Percentiles rank a stretch among this genome's conserved stretches.
These are phyloP conservation scores for Syzygium aromaticum DNA, from an alignment of 345 rosid species.

Conservation along the genomic window DNA sequence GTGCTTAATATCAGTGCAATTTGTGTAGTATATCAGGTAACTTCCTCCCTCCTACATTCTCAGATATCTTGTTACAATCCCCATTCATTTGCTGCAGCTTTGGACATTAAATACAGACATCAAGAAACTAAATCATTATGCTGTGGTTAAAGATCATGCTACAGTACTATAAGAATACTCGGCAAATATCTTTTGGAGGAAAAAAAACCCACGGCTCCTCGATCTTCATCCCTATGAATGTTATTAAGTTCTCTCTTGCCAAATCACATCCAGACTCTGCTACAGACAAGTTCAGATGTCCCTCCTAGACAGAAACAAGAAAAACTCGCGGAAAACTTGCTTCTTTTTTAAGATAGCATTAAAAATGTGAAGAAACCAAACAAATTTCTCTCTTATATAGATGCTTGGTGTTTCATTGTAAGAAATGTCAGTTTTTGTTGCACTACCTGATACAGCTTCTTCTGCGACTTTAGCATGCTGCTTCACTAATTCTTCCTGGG, in stretches of 20 bases:
- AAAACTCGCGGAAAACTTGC: neutral
- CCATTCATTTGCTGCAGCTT: neutral
- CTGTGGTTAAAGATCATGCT: neutral
- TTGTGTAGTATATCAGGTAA: neutral
- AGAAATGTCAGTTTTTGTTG: neutral
- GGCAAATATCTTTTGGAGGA: neutral
- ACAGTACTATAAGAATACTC: neutral
- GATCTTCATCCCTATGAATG: neutral
- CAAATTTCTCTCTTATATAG: neutral
- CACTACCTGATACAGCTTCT: slow-evolving; percentile 85
- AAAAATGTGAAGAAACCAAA: neutral
- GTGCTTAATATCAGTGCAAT: neutral
- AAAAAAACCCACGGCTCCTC: neutral
- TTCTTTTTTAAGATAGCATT: neutral
- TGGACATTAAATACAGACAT: neutral
- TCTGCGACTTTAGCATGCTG: slow-evolving; percentile 96
- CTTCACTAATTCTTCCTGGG: slow-evolving; percentile 78
- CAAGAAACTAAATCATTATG: neutral
- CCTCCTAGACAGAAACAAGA: neutral
- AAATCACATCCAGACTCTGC: neutral
- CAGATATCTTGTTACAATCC: neutral
- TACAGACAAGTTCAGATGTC: neutral
- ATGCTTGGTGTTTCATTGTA: neutral
- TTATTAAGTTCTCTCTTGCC: neutral
- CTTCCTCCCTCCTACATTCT: neutral